Percentiles rank a stretch among this genome's conserved stretches.
Evolutionary conservation across 2,329 filamentous ascomycete species (phyloP).

Genomic region (Trichothecium sympodiale): DNA sequence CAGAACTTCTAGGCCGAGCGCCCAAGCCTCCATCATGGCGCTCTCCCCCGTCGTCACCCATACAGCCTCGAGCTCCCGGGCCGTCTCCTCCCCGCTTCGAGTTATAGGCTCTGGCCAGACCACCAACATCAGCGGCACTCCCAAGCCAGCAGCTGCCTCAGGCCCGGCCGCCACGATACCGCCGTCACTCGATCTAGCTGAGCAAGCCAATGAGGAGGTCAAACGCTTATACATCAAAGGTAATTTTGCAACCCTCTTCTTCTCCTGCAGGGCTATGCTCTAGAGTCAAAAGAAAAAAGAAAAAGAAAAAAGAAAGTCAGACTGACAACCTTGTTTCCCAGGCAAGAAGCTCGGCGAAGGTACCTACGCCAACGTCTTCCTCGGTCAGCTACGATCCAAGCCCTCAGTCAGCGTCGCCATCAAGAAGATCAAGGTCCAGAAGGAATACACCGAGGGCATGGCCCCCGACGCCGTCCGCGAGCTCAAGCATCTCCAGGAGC

Average conservation of each 20-base stretch:
- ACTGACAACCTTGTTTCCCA: slow-evolving; percentile 17
- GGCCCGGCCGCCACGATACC: slow-evolving; percentile 19
- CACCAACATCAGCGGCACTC: slow-evolving; percentile 30
- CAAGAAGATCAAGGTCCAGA: slow-evolving; percentile 84
- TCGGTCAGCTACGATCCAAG: slow-evolving; percentile 67
- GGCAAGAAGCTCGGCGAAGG: slow-evolving; percentile 89
- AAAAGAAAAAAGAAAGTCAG: no score
- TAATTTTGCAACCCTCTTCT: slow-evolving; percentile 16
- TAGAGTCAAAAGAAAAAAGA: no score
- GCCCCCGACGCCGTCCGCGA: slow-evolving; percentile 92
- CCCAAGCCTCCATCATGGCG: slow-evolving; percentile 25
- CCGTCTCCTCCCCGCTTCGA: slow-evolving; percentile 33
- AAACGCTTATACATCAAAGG: slow-evolving; percentile 87
- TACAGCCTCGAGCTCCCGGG: slow-evolving; percentile 18
- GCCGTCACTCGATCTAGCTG: slow-evolving; percentile 47
- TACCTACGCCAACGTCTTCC: slow-evolving; percentile 93
- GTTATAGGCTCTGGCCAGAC: slow-evolving; percentile 24
- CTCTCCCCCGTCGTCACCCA: slow-evolving; percentile 34
- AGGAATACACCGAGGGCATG: slow-evolving; percentile 82
- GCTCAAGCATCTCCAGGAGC: slow-evolving; percentile 88
- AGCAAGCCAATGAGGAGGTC: slow-evolving; percentile 71
- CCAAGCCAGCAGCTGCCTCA: slow-evolving; percentile 19
- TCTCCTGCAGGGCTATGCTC: no score
- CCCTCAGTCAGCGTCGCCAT: slow-evolving; percentile 72
- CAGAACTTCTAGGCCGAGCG: background rate